Evolutionary conservation across 768 basidiomycete genomes (phyloP).

Genomic region (Rhizopogon vesiculosus): DNA sequence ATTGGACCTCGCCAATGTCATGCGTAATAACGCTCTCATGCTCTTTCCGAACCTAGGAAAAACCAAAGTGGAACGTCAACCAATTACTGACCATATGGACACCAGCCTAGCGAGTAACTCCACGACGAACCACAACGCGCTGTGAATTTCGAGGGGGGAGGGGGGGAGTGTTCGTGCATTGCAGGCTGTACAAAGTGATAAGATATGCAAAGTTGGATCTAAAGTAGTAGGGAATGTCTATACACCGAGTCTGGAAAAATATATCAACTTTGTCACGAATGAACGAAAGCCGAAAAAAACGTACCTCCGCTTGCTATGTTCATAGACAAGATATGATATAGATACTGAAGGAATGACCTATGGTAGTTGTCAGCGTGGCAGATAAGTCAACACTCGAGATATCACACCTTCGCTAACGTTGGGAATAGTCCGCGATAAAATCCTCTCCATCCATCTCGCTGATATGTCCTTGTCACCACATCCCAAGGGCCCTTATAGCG

Average conservation of each 20-base stretch:
- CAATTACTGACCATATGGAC: background rate
- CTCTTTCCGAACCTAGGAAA: slow-evolving; percentile 42
- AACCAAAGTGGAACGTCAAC: background rate
- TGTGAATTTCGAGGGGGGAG: slow-evolving; percentile 8
- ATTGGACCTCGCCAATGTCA: slow-evolving; percentile 37
- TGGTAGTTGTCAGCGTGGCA: slow-evolving; percentile 5
- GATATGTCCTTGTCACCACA: slow-evolving; percentile 75
- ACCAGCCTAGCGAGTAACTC: background rate
- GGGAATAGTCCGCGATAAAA: slow-evolving; percentile 93
- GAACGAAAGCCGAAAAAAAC: slow-evolving; percentile 15
- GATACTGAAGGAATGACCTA: slow-evolving; percentile 95
- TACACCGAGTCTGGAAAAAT: slow-evolving; percentile 52
- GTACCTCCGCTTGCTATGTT: slow-evolving; percentile 77
- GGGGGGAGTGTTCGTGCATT: slow-evolving; percentile 12
- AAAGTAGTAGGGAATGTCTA: slow-evolving; percentile 25
- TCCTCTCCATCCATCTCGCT: slow-evolving; percentile 86
- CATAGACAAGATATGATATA: slow-evolving; percentile 94
- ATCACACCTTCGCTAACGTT: slow-evolving; percentile 80
- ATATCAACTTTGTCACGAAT: slow-evolving; percentile 4
- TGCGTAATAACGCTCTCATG: slow-evolving; percentile 44
- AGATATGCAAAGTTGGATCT: slow-evolving; percentile 10
- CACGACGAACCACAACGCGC: slow-evolving; percentile 5
- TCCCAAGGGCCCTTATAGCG: slow-evolving; percentile 86
- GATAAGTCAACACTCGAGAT: background rate
- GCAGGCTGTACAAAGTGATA: slow-evolving; percentile 22